phyloP scores from a whole-genome alignment of 2,329 filamentous ascomycete species.

The Chrysoporthe cubensis region DNA sequence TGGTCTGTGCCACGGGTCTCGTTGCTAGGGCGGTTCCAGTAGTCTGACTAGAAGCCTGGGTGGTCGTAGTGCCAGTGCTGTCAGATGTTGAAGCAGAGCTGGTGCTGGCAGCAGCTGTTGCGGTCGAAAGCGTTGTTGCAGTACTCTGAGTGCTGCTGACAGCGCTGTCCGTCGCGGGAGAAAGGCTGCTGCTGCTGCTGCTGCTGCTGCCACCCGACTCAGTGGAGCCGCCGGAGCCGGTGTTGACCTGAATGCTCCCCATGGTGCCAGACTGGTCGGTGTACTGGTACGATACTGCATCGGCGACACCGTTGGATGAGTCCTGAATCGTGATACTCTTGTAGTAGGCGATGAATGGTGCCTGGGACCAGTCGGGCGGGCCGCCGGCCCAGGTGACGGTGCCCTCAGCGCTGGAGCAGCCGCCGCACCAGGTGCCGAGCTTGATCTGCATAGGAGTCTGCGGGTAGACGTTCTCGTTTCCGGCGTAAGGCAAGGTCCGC shows the following conservation, averaged over 20 bases:
- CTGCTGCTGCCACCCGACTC: slow-evolving; percentile 32
- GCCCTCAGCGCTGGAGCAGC: slow-evolving; percentile 54
- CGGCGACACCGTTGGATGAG: slow-evolving; percentile 54
- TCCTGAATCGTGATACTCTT: slow-evolving; percentile 58
- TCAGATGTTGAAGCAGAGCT: slow-evolving; percentile 25
- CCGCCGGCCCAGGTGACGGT: slow-evolving; percentile 73
- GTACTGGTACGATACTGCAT: slow-evolving; percentile 57
- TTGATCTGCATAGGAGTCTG: slow-evolving; percentile 72
- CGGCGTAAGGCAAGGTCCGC: slow-evolving; percentile 51
- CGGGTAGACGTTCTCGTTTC: slow-evolving; percentile 54
- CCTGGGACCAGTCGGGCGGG: slow-evolving; percentile 53
- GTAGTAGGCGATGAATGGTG: slow-evolving; percentile 61
- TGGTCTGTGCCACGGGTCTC: slow-evolving; percentile 25
- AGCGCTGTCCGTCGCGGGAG: slow-evolving; percentile 23
- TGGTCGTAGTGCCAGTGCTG: slow-evolving; percentile 27
- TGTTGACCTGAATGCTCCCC: slow-evolving; percentile 56
- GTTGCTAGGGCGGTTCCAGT: neutral
- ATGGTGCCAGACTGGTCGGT: slow-evolving; percentile 53
- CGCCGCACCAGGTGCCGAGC: slow-evolving; percentile 62
- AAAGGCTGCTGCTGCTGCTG: slow-evolving; percentile 25
- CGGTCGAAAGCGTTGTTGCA: slow-evolving; percentile 26
- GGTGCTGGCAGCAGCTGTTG: slow-evolving; percentile 25
- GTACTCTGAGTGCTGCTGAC: slow-evolving; percentile 34
- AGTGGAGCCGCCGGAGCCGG: slow-evolving; percentile 39
- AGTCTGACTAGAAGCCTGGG: slow-evolving; percentile 18